Evolutionary conservation across 345 rosid species (phyloP), one percentile per base, ranked within the genome.

Genomic region (Eucalyptus microcorys): DNA sequence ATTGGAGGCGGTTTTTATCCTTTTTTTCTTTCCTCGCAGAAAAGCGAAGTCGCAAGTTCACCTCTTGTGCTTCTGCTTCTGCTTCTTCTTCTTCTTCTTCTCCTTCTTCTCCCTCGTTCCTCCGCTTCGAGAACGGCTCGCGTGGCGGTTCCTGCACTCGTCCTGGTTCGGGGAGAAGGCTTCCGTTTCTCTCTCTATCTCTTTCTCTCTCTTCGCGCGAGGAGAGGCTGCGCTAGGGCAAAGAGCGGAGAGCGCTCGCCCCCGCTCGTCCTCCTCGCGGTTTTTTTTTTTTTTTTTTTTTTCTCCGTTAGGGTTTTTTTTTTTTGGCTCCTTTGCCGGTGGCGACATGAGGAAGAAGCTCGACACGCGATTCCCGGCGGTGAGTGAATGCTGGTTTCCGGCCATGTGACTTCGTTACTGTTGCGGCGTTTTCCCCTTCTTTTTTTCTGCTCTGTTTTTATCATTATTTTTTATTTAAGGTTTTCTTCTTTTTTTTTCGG

Each of bases 311-410:
- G 57, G 85, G 91, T 89, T 88, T 85, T 24, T 83, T 27, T 88
- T 88, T 85, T 10, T 68, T 34, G 45, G 40, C 42, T 66, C 42
- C 45, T 43, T 22, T 37, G 57, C 21, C 7, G 81, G 68, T 8
- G 50, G 26, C 59, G 52, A 27, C 91, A 93, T 92, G 94, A 93
- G 85, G 90, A 93, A 92, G 92, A 93, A 91, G 88, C 94, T 93
- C 85, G 94, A 93, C 87, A 93, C 93, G 81, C 94, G 93, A 55
- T 93, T 93, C 89, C 94, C 91, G 66, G 91, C 91, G 85, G 91
- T 90, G 76, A 88, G 91, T 86, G 14, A 8, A 40, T 40, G 83
- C 83, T 76, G 42, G 81, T 85, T 86, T 86, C 68, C 10, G 68
- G 47, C 61, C 87, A 50, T 10, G 87, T 6, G 66, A 52, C 61